A percentile compares a stretch with the other conserved stretches of the same genome.
Evolutionary conservation across 768 basidiomycete genomes (phyloP).

Genomic region (Tulasnella sp.): DNA sequence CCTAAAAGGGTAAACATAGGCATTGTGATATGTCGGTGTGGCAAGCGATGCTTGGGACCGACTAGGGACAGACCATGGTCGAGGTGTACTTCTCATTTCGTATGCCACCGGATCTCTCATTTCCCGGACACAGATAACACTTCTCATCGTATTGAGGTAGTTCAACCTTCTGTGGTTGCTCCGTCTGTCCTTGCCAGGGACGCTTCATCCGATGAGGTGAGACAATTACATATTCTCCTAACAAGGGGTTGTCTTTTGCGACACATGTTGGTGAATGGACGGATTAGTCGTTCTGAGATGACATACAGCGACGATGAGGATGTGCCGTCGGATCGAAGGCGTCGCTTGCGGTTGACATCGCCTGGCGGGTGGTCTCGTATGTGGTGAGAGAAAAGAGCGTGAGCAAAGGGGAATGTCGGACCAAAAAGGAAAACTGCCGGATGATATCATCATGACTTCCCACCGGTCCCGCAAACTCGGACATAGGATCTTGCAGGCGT

Average conservation of each 20-base stretch:
- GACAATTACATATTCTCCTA: conserved; percentile 70
- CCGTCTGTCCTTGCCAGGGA: conserved; percentile 87
- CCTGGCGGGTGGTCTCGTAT: neutral
- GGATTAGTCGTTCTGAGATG: neutral
- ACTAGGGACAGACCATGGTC: conserved; percentile 47
- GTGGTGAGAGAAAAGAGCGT: neutral
- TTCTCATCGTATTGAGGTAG: conserved; percentile 63
- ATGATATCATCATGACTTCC: neutral
- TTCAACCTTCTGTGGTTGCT: conserved; percentile 52
- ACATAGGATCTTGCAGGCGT: neutral
- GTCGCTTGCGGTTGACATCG: neutral
- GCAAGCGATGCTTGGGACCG: neutral
- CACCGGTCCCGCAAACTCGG: neutral
- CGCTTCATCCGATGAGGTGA: conserved; percentile 88
- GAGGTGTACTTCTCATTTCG: conserved; percentile 63
- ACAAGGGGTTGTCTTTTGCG: conserved; percentile 70
- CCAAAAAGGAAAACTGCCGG: neutral
- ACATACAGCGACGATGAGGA: conserved; percentile 67
- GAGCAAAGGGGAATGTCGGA: neutral
- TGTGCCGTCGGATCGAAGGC: conserved; percentile 60
- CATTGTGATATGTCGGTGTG: neutral
- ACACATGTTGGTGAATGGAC: neutral
- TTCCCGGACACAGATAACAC: conserved; percentile 89
- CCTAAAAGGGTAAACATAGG: conserved; percentile 30
- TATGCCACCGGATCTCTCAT: conserved; percentile 66